These are phyloP conservation scores for Eucalyptus rudis DNA, from an alignment of 345 rosid genomes.

Conservation along the genomic window DNA sequence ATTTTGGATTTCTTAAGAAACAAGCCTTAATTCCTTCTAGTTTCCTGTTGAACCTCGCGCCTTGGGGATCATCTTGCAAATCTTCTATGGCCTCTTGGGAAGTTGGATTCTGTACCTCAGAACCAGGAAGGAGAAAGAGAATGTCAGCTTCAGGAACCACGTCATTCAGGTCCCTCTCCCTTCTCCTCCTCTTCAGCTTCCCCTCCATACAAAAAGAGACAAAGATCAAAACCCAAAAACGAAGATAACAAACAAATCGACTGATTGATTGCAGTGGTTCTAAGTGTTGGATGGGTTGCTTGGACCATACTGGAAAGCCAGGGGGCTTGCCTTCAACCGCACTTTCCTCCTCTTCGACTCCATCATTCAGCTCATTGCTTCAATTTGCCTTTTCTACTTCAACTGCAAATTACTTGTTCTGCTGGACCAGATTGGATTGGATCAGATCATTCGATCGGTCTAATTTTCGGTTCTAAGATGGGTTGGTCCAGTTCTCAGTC, in stretches of 20 bases:
- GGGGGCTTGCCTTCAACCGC: slow-evolving; percentile 91
- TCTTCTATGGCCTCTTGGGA: slow-evolving; percentile 78
- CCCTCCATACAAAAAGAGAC: neutral
- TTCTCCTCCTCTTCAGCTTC: neutral
- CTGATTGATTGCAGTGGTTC: slow-evolving; percentile 54
- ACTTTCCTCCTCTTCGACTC: slow-evolving; percentile 94
- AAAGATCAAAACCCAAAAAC: too few relatives aligned
- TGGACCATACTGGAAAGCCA: slow-evolving; percentile 94
- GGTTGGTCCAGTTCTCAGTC: fast-evolving
- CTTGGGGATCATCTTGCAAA: slow-evolving; percentile 56
- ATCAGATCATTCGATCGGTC: fast-evolving
- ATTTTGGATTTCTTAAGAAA: too few relatives aligned
- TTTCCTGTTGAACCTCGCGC: too few relatives aligned
- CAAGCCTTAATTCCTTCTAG: too few relatives aligned
- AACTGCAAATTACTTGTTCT: too few relatives aligned
- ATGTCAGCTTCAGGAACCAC: slow-evolving; percentile 87
- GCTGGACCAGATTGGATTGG: fast-evolving
- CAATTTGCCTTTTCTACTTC: too few relatives aligned
- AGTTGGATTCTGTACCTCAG: slow-evolving; percentile 99
- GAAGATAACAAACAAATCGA: neutral
- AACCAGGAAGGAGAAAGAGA: slow-evolving; percentile 84
- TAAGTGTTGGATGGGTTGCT: slow-evolving; percentile 92
- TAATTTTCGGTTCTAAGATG: too few relatives aligned
- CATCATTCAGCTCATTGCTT: slow-evolving; percentile 90
- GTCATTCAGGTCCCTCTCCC: slow-evolving; percentile 6